Conservation (phyloP, 2,329 filamentous ascomycete species). For the Raffaelea albimanens region DNA sequence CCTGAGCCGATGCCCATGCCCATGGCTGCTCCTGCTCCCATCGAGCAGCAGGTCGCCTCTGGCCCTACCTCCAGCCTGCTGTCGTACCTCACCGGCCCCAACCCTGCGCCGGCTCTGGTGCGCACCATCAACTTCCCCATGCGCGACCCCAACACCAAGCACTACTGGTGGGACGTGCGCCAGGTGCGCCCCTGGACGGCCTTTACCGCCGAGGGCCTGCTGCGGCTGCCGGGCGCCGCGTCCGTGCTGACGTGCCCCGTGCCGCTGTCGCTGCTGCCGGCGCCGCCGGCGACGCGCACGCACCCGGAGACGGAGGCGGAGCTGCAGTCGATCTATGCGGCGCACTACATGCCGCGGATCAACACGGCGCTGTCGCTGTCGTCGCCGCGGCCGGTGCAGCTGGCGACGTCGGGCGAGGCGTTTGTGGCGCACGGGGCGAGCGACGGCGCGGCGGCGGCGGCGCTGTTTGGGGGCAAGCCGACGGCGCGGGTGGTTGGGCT, state of each 20-base stretch:
- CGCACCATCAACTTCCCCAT: conserved; percentile 64
- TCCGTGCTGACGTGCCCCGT: conserved; percentile 64
- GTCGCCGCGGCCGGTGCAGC: conserved; percentile 53
- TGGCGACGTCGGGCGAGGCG: conserved; percentile 24
- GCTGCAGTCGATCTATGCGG: conserved; percentile 65
- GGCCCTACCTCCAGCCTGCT: conserved; percentile 63
- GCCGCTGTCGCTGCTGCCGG: conserved; percentile 49
- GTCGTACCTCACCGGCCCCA: conserved; percentile 67
- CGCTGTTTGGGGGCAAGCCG: conserved; percentile 37
- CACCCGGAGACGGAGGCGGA: conserved; percentile 70
- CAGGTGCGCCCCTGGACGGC: conserved; percentile 75
- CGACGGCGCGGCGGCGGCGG: conserved; percentile 44
- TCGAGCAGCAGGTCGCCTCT: conserved; percentile 68
- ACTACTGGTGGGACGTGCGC: conserved; percentile 95
- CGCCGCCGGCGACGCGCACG: conserved; percentile 40
- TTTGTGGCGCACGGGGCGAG: conserved; percentile 56
- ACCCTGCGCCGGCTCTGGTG: conserved; percentile 74
- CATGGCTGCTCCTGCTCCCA: conserved; percentile 67
- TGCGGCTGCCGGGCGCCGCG: conserved; percentile 62
- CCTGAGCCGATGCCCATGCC: conserved; percentile 40
- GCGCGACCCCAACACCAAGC: conserved; percentile 59
- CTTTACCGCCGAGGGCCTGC: conserved; percentile 66
- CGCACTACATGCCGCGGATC: conserved; percentile 76
- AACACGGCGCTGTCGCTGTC: conserved; percentile 75
- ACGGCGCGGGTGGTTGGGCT: conserved; percentile 48